Conservation (phyloP, 2,329 filamentous ascomycete genomes). For the Cladosporium colombiae region DNA sequence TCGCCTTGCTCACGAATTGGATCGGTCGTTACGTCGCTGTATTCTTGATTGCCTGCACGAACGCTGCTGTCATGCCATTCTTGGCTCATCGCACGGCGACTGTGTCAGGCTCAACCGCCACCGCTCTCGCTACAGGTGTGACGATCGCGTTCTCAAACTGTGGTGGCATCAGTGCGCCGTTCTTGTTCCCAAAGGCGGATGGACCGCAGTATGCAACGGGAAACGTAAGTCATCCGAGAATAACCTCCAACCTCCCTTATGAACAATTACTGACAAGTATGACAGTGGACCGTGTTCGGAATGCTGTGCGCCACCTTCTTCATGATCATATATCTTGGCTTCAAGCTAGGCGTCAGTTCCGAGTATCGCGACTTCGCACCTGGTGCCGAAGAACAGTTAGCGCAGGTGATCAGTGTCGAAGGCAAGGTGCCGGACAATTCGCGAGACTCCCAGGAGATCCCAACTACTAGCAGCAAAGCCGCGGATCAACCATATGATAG, state of each 20-base stretch:
- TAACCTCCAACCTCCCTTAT: neutral
- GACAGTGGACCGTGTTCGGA: constrained; percentile 24
- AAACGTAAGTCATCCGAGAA: constrained; percentile 15
- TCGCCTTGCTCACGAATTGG: constrained; percentile 23
- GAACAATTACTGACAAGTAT: neutral
- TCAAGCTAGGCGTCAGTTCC: constrained; percentile 21
- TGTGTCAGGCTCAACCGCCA: constrained; percentile 22
- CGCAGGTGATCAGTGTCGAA: constrained; percentile 18
- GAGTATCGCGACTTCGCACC: constrained; percentile 22
- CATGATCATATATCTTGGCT: constrained; percentile 22
- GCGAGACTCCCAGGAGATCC: constrained; percentile 17
- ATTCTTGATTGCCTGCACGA: constrained; percentile 24
- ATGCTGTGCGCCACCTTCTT: constrained; percentile 20
- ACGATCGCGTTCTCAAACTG: constrained; percentile 24
- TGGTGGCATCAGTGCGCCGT: constrained; percentile 23
- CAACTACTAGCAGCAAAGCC: constrained; percentile 14
- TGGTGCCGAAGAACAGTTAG: constrained; percentile 15
- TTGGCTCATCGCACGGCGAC: constrained; percentile 23
- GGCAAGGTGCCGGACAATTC: constrained; percentile 15
- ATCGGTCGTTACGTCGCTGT: constrained; percentile 23
- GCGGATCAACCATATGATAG: constrained; percentile 3
- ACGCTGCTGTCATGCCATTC: constrained; percentile 24
- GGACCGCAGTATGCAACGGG: constrained; percentile 22
- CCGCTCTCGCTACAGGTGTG: constrained; percentile 22
- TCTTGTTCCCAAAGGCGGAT: constrained; percentile 21